A percentile compares a stretch with the other conserved stretches of the same genome.
phyloP scores from a whole-genome alignment of 345 rosid species.

The Fremontodendron californicum region DNA sequence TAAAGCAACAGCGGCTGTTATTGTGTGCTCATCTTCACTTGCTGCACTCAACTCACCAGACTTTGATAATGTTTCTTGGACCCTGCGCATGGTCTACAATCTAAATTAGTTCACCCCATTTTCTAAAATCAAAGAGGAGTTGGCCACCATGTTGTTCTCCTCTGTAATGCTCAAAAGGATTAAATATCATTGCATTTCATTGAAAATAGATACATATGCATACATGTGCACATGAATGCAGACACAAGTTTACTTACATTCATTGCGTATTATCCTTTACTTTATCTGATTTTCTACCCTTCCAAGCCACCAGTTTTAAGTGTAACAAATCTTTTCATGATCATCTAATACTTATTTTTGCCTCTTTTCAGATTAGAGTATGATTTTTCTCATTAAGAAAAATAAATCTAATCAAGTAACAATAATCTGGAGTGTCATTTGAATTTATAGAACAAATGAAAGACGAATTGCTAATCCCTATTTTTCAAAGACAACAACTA shows the following conservation, averaged over 20 bases:
- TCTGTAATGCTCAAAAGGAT: background rate
- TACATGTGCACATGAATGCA: background rate
- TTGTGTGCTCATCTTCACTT: conserved; percentile 35
- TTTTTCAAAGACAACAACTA: background rate
- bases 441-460: conserved; percentile 1
- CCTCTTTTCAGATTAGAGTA: background rate
- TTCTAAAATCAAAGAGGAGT: conserved; percentile 17
- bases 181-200: background rate
- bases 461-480: conserved; percentile 4
- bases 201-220: background rate
- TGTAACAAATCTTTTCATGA: background rate
- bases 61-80: conserved; percentile 51
- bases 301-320: background rate
- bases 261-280: background rate
- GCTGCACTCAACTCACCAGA: conserved; percentile 29
- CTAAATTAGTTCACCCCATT: conserved; percentile 30
- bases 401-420: background rate
- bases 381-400: background rate
- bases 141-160: background rate
- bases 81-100: conserved; percentile 85
- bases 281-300: background rate
- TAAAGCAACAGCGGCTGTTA: conserved; percentile 46
- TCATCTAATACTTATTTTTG: background rate
- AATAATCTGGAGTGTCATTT: background rate
- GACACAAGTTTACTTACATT: background rate